Evolutionary conservation across 371 early-diverging fungal genomes (phyloP), one percentile per base, ranked within the genome.

Genomic region (Blyttiomyces sp.): DNA sequence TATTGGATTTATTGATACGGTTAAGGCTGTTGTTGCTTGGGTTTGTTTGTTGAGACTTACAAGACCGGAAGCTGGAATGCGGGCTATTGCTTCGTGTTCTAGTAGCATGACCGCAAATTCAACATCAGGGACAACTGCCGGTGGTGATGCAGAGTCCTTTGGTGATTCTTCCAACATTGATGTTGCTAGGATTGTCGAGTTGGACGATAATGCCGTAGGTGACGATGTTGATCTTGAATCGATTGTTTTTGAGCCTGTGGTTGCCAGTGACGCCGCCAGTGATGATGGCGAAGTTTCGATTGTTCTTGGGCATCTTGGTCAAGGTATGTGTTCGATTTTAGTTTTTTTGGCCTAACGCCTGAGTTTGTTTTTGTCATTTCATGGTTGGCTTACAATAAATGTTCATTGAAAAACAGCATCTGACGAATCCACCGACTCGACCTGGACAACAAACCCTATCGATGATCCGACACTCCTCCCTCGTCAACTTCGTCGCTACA

Each of bases 401-500:
- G n/a, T n/a, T n/a, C n/a, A n/a, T n/a, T n/a, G n/a, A n/a, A n/a
- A n/a, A n/a, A n/a, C n/a, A n/a, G n/a, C n/a, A n/a, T n/a, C n/a
- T n/a, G n/a, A n/a, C n/a, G n/a, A n/a, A n/a, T n/a, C n/a, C n/a
- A n/a, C n/a, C n/a, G n/a, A n/a, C n/a, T n/a, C 39, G 39, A 13
- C 39, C 39, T 39, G 13, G n/a, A 13, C 39, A n/a, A 11, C 39
- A 39, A 39, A 39, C 39, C 39, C 13, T 13, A 39, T 39, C 39
- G 39, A 39, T 39, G n/a, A 39, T 39, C 13, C n/a, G 39, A 11
- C 39, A 39, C 11, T 39, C 39, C 39, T 39, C 39, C 13, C 64
- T 23, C 32, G 44, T n/a, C 60, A 66, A 43, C 61, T 74, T n/a
- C 55, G 63, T 4, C 66, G 69, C 19, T 71, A 74, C 58, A 52